These are phyloP conservation scores for Diaporthe vexans DNA, from an alignment of 2,329 filamentous ascomycete genomes.

Conservation along the genomic window DNA sequence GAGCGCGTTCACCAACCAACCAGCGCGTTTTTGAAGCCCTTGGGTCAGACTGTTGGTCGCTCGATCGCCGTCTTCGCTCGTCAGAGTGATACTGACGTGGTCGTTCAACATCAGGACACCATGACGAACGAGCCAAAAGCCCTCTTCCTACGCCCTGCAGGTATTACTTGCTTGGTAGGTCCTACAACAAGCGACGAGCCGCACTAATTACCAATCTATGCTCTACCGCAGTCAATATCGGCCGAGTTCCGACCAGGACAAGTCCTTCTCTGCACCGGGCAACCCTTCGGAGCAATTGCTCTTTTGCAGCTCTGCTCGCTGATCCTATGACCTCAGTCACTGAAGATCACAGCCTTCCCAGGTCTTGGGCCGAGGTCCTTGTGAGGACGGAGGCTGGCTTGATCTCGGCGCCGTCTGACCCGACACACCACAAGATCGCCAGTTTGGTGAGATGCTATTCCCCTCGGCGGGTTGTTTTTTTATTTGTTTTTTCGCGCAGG, in stretches of 20 bases:
- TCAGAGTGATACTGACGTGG: neutral
- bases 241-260: constrained; percentile 34
- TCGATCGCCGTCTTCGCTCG: neutral
- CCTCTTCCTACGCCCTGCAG: constrained; percentile 2
- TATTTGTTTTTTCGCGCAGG: constrained; percentile 6
- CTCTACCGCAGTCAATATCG: constrained; percentile 22
- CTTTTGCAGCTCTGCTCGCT: constrained; percentile 28
- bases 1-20: constrained; percentile 32
- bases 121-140: constrained; percentile 3
- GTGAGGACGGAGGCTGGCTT: neutral
- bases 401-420: constrained; percentile 29
- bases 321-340: constrained; percentile 29
- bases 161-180: neutral
- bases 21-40: constrained; percentile 6
- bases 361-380: constrained; percentile 8
- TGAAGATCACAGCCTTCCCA: constrained; percentile 17
- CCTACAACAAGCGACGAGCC: constrained; percentile 16
- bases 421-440: constrained; percentile 7
- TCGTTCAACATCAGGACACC: neutral
- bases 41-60: constrained; percentile 1
- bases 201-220: constrained; percentile 32
- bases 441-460: neutral
- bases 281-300: constrained; percentile 27
- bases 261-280: constrained; percentile 6
- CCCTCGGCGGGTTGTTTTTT: constrained; percentile 17